phyloP scores from a whole-genome alignment of 768 basidiomycete species.

The Xanthoconium stramineum region DNA sequence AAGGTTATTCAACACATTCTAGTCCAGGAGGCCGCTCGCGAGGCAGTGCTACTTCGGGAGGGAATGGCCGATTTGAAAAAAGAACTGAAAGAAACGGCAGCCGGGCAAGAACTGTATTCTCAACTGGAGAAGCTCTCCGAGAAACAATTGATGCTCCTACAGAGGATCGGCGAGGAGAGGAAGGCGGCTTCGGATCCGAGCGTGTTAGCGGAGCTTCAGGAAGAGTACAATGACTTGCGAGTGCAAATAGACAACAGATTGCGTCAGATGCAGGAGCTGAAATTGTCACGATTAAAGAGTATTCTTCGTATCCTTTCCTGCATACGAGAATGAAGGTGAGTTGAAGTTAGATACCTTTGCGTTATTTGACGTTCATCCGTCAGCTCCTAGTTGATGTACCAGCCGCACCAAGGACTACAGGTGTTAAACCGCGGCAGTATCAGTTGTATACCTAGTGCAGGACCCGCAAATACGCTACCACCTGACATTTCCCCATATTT shows the following conservation, averaged over 20 bases:
- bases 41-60: slow-evolving; percentile 1
- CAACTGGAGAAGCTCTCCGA: slow-evolving; percentile 10
- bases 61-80: slow-evolving; percentile 6
- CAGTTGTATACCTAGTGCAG: too few relatives aligned
- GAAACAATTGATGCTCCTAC: slow-evolving; percentile 5
- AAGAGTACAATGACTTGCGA: slow-evolving; percentile 3
- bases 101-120: slow-evolving; percentile 7
- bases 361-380: not conserved
- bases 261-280: slow-evolving; percentile 11
- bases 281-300: not conserved
- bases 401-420: too few relatives aligned
- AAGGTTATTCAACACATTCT: slow-evolving; percentile 8
- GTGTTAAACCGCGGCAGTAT: too few relatives aligned
- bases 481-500: too few relatives aligned
- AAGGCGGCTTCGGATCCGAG: not conserved
- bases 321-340: not conserved
- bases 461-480: too few relatives aligned
- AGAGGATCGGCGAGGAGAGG: slow-evolving; percentile 8
- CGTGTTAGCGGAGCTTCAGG: slow-evolving; percentile 2
- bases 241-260: slow-evolving; percentile 4
- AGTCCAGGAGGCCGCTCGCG: not conserved
- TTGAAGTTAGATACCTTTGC: not conserved
- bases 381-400: not conserved
- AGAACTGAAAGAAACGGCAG: slow-evolving; percentile 7
- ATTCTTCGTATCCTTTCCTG: not conserved